A percentile compares a stretch with the other conserved stretches of the same genome.
phyloP scores from a whole-genome alignment of 495 filamentous ascomycete species.

The Penicillium goetzii region DNA sequence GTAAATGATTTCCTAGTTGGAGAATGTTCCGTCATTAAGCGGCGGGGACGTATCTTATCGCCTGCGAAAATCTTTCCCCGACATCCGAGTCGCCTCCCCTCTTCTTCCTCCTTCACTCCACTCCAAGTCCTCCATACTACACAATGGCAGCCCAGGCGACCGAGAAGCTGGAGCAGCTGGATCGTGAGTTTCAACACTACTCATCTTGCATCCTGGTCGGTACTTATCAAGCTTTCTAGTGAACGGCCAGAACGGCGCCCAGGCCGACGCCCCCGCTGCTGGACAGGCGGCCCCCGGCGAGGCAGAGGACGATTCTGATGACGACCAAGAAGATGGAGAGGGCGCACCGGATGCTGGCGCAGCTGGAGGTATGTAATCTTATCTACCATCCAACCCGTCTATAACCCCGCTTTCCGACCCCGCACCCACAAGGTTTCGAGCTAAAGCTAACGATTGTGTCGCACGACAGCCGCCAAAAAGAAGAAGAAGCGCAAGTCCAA shows the following conservation, averaged over 20 bases:
- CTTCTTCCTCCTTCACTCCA: conserved; percentile 21
- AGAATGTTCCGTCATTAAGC: conserved; percentile 5
- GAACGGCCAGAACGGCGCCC: conserved; percentile 54
- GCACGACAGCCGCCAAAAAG: conserved; percentile 62
- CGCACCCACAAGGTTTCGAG: background rate
- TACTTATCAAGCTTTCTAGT: conserved; percentile 33
- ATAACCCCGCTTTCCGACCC: conserved; percentile 7
- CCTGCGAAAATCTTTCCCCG: conserved; percentile 37
- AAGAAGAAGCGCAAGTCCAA: conserved; percentile 81
- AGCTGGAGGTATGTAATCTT: conserved; percentile 44
- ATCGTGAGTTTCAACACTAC: conserved; percentile 40
- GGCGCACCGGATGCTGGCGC: conserved; percentile 45
- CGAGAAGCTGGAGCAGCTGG: conserved; percentile 56
- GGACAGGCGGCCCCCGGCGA: conserved; percentile 45
- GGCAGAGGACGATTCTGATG: conserved; percentile 70
- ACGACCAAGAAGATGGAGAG: conserved; percentile 58
- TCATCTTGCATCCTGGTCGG: conserved; percentile 24
- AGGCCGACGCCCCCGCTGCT: conserved; percentile 45
- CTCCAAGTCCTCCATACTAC: conserved; percentile 19
- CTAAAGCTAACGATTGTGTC: conserved; percentile 19
- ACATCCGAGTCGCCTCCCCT: conserved; percentile 28
- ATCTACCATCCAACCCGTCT: background rate
- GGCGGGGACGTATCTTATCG: conserved; percentile 34
- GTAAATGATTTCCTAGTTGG: background rate
- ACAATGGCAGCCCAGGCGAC: conserved; percentile 59